A percentile compares a stretch with the other conserved stretches of the same genome.
Evolutionary conservation across 352 stramenopile genomes (phyloP).

Genomic region (Pythium biforme): DNA sequence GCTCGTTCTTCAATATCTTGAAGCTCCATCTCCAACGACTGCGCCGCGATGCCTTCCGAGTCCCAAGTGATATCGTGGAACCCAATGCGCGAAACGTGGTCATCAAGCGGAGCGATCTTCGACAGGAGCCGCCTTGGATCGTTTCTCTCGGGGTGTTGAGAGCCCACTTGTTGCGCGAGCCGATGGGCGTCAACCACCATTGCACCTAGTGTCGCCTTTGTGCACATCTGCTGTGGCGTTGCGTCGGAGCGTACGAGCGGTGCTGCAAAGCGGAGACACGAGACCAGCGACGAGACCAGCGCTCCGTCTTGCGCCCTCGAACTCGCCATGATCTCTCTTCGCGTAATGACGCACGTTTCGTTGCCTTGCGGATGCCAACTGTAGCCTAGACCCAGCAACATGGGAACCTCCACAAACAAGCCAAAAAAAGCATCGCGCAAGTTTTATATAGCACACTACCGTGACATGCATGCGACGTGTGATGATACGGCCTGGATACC

Average conservation of each 20-base stretch:
- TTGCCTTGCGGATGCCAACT: background rate
- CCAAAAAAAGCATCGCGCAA: background rate
- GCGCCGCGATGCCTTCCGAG: conserved; percentile 36
- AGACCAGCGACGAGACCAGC: conserved; percentile 31
- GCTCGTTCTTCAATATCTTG: conserved; percentile 49
- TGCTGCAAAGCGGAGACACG: conserved; percentile 48
- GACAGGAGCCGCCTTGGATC: conserved; percentile 10
- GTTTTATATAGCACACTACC: conserved; percentile 11
- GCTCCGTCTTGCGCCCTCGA: background rate
- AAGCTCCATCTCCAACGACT: conserved; percentile 65
- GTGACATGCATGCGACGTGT: background rate
- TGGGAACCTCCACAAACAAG: too few species aligned
- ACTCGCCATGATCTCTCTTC: background rate
- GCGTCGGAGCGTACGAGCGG: conserved; percentile 29
- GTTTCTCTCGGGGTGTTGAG: background rate
- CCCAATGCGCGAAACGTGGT: conserved; percentile 21
- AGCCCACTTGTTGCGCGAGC: conserved; percentile 39
- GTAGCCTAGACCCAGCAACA: too few species aligned
- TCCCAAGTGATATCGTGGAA: conserved; percentile 66
- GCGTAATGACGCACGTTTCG: background rate
- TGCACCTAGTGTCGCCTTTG: conserved; percentile 41
- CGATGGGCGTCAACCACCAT: conserved; percentile 63
- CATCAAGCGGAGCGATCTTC: background rate
- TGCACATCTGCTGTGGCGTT: conserved; percentile 35
- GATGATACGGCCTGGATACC: too few species aligned